Evolutionary conservation across 2,329 filamentous ascomycete genomes (phyloP).

Genomic region (Aspergillus pseudoglaucus): DNA sequence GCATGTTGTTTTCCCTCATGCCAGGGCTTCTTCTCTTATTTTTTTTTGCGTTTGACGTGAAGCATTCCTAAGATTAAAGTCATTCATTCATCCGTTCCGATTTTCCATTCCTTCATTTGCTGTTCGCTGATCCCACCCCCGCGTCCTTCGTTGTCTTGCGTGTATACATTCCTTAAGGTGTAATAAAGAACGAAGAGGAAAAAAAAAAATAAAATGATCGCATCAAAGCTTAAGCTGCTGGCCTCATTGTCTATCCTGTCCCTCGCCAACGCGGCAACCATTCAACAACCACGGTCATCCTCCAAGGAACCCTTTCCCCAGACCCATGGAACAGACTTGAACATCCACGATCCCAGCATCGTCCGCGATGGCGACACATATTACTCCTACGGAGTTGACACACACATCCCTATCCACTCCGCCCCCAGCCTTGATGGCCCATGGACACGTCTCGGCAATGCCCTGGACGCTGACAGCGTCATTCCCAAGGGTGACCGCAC

Average conservation of each 20-base stretch:
- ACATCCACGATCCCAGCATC: conserved; percentile 30
- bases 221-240: neutral
- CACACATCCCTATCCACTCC: conserved; percentile 24
- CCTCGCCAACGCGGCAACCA: neutral
- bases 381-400: conserved; percentile 28
- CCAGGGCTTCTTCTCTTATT: neutral
- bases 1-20: neutral
- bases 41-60: neutral
- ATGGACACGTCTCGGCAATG: conserved; percentile 23
- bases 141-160: neutral
- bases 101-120: neutral
- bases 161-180: neutral
- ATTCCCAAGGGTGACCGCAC: conserved; percentile 28
- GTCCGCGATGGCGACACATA: conserved; percentile 19
- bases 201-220: neutral
- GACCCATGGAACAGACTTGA: conserved; percentile 10
- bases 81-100: neutral
- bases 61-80: neutral
- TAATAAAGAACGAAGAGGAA: too few relatives aligned
- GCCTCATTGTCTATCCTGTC: neutral
- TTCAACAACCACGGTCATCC: neutral
- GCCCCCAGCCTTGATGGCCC: conserved; percentile 24
- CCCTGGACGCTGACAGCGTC: conserved; percentile 24
- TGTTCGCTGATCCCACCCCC: neutral
- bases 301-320: neutral